Conservation (phyloP, 352 stramenopile species). For the Phytophthora foliorum region DNA sequence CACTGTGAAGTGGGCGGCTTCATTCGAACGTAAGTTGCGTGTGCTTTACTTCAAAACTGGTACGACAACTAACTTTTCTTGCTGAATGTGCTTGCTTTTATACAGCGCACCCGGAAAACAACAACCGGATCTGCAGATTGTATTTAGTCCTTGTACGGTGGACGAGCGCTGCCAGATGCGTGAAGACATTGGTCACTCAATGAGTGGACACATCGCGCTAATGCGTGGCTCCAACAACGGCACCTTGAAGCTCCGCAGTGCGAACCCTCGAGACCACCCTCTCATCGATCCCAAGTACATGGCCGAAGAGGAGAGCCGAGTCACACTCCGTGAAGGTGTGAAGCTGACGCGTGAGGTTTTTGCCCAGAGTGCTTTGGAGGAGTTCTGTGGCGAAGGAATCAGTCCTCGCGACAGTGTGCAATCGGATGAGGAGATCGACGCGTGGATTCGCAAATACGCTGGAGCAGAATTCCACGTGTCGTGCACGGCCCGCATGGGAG, state of each 20-base stretch:
- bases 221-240: slow-evolving; percentile 86
- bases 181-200: slow-evolving; percentile 66
- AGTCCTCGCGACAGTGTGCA: slow-evolving; percentile 64
- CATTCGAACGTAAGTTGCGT: slow-evolving; percentile 65
- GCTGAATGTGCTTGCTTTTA: not conserved
- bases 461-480: slow-evolving; percentile 88
- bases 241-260: slow-evolving; percentile 74
- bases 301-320: slow-evolving; percentile 65
- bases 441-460: slow-evolving; percentile 80
- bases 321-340: slow-evolving; percentile 77
- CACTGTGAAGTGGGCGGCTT: slow-evolving; percentile 88
- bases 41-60: not conserved
- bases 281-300: slow-evolving; percentile 91
- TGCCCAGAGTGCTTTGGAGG: slow-evolving; percentile 81
- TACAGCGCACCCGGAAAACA: slow-evolving; percentile 63
- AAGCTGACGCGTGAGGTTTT: slow-evolving; percentile 87
- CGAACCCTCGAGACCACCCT: slow-evolving; percentile 71
- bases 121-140: slow-evolving; percentile 85
- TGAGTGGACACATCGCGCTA: slow-evolving; percentile 85
- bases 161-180: slow-evolving; percentile 31
- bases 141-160: slow-evolving; percentile 86
- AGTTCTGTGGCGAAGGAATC: slow-evolving; percentile 75
- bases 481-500: slow-evolving; percentile 89
- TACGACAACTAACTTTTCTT: not conserved
- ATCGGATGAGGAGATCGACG: slow-evolving; percentile 77